phyloP scores from a whole-genome alignment of 2,329 filamentous ascomycete genomes.

The Lojkania enalia region DNA sequence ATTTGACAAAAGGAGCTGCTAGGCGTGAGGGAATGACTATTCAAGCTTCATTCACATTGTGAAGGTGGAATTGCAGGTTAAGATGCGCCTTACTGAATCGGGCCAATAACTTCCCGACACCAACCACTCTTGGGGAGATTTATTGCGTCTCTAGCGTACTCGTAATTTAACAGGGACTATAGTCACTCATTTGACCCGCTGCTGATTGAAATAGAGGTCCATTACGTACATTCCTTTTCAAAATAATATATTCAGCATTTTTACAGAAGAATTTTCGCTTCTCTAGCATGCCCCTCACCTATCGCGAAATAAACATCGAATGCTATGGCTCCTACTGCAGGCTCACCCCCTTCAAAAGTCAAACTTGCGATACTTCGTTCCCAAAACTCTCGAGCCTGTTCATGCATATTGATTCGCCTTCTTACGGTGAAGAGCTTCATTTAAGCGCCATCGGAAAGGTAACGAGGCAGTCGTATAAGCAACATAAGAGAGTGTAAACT shows the following conservation, averaged over 20 bases:
- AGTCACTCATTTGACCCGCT: no score
- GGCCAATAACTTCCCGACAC: no score
- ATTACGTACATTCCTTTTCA: neutral
- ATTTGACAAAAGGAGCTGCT: no score
- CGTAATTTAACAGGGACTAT: no score
- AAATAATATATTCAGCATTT: neutral
- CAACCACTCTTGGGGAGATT: no score
- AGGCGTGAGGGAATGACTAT: no score
- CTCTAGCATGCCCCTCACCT: neutral
- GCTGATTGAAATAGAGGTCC: no score
- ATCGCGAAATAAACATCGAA: conserved; percentile 1
- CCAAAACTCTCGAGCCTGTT: conserved; percentile 6
- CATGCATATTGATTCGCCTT: conserved; percentile 2
- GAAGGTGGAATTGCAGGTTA: no score
- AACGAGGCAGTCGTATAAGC: conserved; percentile 2
- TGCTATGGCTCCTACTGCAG: conserved; percentile 3
- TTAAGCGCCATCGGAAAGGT: neutral
- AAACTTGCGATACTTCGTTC: neutral
- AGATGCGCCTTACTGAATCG: no score
- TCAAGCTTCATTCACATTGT: no score
- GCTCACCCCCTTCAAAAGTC: conserved; percentile 7
- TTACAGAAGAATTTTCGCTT: no score
- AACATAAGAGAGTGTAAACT: neutral
- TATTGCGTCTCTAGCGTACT: no score
- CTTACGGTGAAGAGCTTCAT: neutral